These are phyloP conservation scores for Diaporthe amygdali DNA, from an alignment of 2,329 filamentous ascomycete species.

Conservation along the genomic window DNA sequence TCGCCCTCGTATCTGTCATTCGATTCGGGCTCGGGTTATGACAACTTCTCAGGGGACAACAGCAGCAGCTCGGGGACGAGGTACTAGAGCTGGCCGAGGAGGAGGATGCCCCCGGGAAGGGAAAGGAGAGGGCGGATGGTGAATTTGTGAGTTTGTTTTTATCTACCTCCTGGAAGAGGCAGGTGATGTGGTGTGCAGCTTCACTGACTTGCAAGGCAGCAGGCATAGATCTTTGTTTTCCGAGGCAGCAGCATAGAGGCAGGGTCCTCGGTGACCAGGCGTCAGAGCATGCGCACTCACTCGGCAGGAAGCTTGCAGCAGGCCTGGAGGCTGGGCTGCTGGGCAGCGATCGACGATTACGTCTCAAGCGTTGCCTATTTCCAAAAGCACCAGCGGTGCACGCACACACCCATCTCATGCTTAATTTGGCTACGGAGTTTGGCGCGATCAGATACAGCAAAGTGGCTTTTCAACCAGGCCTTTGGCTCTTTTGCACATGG, in stretches of 20 bases:
- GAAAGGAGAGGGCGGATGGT: neutral
- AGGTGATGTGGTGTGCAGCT: neutral
- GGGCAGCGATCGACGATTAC: neutral
- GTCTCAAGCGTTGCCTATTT: neutral
- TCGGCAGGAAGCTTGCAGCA: neutral
- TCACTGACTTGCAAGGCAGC: neutral
- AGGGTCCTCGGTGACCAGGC: neutral
- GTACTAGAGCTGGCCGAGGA: constrained; percentile 14
- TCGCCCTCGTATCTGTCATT: constrained; percentile 24
- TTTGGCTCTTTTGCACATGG: neutral
- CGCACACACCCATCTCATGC: neutral
- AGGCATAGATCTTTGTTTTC: neutral
- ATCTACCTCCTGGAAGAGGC: neutral
- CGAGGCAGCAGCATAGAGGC: neutral
- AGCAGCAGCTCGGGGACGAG: constrained; percentile 25
- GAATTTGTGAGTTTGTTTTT: constrained; percentile 7
- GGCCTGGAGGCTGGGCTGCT: neutral
- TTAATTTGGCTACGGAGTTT: constrained; percentile 2
- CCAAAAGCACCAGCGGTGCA: neutral
- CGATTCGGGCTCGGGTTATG: constrained; percentile 21
- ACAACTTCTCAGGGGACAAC: constrained; percentile 24
- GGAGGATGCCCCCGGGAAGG: neutral
- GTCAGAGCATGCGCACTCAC: neutral
- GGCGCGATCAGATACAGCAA: constrained; percentile 1
- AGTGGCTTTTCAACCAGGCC: neutral